Base-by-base conservation (phyloP, 805 yeast genomes). In the Cyberlindnera misumaiensis region DNA sequence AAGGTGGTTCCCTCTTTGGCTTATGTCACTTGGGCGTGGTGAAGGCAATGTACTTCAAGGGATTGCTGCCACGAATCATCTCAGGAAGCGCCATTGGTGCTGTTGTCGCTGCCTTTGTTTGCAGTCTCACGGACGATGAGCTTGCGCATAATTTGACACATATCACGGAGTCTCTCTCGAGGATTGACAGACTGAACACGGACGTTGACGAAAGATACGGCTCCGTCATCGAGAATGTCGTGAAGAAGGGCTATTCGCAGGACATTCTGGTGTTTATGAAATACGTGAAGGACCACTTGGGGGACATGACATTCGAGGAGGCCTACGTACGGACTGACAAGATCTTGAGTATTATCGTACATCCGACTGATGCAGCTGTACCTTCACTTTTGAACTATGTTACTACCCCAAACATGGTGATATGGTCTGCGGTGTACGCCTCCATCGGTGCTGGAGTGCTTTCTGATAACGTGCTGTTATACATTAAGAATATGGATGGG, bases 21-120 rank as follows among this genome's bases (percentile, higher is more conserved):
- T 64, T 93, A 44, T 89, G 95, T 52, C 98, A 93, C 59, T 56
- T 93, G 27, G 98, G 98, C 2, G 96, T 89, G 1, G 84, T 90
- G 8, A 82, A 83, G 45, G 90, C 93, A 0, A 65, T 93, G n/a
- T 74, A 81, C 43, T 72, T 73, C 46, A 78, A 82, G 45, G 81
- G 83, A 1, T 62, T 89, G 28, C 65, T 93, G 36, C 98, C 98
- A 0, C 65, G 83, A 30, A 83, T 93, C 3, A 77, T 90, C 16
- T 84, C 90, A 6, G 98, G 98, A 0, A 83, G 89, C 41, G 93
- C 96, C 0, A 83, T 87, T 43, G 98, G 98, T 2, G 94, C 97
- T 0, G 81, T 89, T 2, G 88, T 89, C 14, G 97, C 96, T 0
- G 78, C 95, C 0, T 65, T 87, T 28, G 84, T 83, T 1, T 87